phyloP scores from a whole-genome alignment of 306 rosid genomes.

The Quercus engelmannii region DNA sequence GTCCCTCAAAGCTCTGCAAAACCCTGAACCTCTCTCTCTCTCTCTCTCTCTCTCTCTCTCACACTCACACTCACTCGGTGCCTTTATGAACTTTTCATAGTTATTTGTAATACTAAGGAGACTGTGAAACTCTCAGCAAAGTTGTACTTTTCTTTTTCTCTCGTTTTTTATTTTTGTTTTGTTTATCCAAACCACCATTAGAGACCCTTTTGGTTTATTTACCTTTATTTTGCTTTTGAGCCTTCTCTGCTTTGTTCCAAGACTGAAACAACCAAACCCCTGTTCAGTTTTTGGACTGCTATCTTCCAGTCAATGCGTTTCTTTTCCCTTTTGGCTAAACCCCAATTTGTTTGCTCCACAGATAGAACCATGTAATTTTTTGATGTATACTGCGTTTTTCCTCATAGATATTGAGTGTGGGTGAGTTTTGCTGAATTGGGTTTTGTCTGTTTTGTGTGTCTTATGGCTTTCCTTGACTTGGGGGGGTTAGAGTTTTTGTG shows the following conservation, averaged over 20 bases:
- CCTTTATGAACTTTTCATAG: neutral
- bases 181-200: slow-evolving; percentile 1
- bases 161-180: neutral
- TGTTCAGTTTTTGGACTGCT: neutral
- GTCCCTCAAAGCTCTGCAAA: slow-evolving; percentile 16
- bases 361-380: neutral
- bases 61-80: too few species aligned
- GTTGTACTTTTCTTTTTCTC: neutral
- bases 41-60: neutral
- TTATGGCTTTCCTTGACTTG: slow-evolving; percentile 5
- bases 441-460: neutral
- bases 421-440: neutral
- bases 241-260: neutral
- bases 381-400: neutral
- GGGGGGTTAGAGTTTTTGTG: slow-evolving; percentile 21
- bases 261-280: neutral
- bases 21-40: slow-evolving; percentile 2
- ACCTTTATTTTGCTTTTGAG: neutral
- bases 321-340: neutral
- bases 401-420: neutral
- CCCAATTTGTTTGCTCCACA: slow-evolving; percentile 5
- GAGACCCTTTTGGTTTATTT: neutral
- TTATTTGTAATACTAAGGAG: neutral
- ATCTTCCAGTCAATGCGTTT: slow-evolving; percentile 5
- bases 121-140: neutral